Conservation (phyloP, 768 basidiomycete genomes). For the Lactarius hengduanensis region DNA sequence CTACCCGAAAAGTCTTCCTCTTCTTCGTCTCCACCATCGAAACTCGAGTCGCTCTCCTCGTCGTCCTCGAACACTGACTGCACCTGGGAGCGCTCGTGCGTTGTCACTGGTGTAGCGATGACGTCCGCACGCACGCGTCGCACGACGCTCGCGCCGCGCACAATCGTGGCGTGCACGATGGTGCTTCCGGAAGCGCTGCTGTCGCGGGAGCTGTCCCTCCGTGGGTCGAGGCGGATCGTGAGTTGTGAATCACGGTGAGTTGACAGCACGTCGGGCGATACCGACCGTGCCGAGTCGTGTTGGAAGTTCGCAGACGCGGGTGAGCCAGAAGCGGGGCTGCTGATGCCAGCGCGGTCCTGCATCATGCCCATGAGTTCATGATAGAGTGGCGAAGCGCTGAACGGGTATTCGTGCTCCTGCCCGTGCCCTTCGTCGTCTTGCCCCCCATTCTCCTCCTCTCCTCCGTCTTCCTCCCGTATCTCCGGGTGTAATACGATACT, state of each 20-base stretch:
- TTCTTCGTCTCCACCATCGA: constrained; percentile 12
- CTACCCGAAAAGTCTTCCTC: constrained; percentile 13
- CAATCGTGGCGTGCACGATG: constrained; percentile 28
- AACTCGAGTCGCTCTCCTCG: constrained; percentile 22
- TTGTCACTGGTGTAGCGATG: constrained; percentile 6
- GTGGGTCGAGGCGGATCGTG: constrained; percentile 19
- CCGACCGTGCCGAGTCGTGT: constrained; percentile 1
- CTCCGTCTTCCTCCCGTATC: constrained; percentile 11
- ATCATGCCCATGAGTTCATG: constrained; percentile 31
- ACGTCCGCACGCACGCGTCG: constrained; percentile 28
- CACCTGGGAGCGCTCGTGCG: neutral
- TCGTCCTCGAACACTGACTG: constrained; percentile 16
- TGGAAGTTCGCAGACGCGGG: constrained; percentile 14
- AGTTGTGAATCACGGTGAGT: constrained; percentile 21
- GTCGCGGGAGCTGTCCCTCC: constrained; percentile 23
- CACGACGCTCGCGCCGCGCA: constrained; percentile 28
- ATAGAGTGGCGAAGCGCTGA: constrained; percentile 27
- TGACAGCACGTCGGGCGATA: neutral
- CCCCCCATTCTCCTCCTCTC: neutral
- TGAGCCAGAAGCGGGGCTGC: constrained; percentile 4
- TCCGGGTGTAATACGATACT: constrained; percentile 20
- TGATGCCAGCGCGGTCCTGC: constrained; percentile 19
- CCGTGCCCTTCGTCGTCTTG: neutral
- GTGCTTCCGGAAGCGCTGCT: constrained; percentile 26
- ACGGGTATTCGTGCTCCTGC: constrained; percentile 11